Base-by-base conservation (phyloP, 1,284 basidiomycete genomes). In the Apiotrichum montevideense region DNA sequence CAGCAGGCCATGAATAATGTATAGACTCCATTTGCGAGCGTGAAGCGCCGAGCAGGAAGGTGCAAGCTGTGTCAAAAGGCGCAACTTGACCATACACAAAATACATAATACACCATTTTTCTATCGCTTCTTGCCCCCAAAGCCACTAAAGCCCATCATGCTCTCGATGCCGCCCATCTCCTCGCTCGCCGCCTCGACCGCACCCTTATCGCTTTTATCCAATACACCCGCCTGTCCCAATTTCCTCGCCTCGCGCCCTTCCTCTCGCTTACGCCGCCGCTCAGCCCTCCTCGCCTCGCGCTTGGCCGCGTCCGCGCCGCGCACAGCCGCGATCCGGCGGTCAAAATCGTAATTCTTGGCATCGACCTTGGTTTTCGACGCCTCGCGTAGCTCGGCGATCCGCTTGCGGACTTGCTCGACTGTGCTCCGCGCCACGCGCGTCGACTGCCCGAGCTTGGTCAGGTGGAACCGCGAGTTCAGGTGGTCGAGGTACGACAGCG, bases 291-390 rank as follows among this genome's bases (percentile, higher is more conserved):
- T 84, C 54, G 71, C 66, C 32, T 74, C 59, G 46, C 68, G 46
- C 56, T 75, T 64, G 21, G 54, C 61, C 51, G 64, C 61, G 48
- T 72, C 66, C 15, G 84, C 85, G 15, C 83, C 84, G 62, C 85
- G 86, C 57, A 98, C 86, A 64, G 91, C 87, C 29, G 85, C 84
- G 5, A 99, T 77, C 9, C 96, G 86, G 67, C 87, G 79, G 66
- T 93, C 87, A 76, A 99, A 99, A 77, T 98, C 95, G 69, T 87
- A 99, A 29, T 85, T 83, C 71, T 94, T 93, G 0, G 89, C 87
- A 33, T 81, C 80, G 0, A 90, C 85, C 7, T 85, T 85, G 48
- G 87, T 85, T 60, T 85, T 86, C 4, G 90, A 91, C 73, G 85
- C 85, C 73, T 90, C 90, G 29, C 93, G 85, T 14, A 98, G 80